These are phyloP conservation scores for Blyttiomyces sp. DNA, from an alignment of 371 early-diverging fungal genomes.

Conservation along the genomic window DNA sequence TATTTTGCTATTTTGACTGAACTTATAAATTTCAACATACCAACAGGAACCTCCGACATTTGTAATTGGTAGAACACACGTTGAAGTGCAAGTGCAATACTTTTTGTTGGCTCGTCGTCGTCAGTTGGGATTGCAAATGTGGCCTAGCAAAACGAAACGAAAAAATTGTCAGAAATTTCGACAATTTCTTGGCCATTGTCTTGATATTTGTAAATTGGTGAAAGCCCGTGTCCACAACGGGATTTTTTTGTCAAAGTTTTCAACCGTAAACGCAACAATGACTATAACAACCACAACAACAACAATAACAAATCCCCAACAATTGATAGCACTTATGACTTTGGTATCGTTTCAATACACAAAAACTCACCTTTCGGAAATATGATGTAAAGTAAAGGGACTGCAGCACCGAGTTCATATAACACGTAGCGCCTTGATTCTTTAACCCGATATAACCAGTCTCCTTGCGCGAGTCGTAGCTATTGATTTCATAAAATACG, in stretches of 20 bases:
- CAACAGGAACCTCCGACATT: conserved; percentile 63
- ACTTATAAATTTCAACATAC: conserved; percentile 32
- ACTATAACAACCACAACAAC: too few species aligned
- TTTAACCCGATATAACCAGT: conserved; percentile 94
- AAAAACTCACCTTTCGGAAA: conserved; percentile 70
- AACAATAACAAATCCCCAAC: too few species aligned
- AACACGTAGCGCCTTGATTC: conserved; percentile 99
- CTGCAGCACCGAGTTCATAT: conserved; percentile 98
- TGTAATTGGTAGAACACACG: conserved; percentile 92
- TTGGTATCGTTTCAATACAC: background rate
- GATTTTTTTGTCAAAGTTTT: background rate
- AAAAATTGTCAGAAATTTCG: too few species aligned
- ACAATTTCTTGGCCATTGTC: too few species aligned
- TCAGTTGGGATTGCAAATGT: conserved; percentile 88
- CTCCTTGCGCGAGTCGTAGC: conserved; percentile 83
- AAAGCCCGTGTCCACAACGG: background rate
- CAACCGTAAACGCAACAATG: too few species aligned
- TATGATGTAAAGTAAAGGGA: conserved; percentile 93
- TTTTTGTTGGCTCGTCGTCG: conserved; percentile 77
- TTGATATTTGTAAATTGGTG: conserved; percentile 4
- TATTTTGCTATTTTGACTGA: background rate
- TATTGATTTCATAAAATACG: too few species aligned
- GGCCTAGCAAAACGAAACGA: conserved; percentile 41
- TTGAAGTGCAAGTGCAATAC: conserved; percentile 90
- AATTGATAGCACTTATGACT: background rate